phyloP scores from a whole-genome alignment of 306 rosid genomes.

The Geum urbanum region DNA sequence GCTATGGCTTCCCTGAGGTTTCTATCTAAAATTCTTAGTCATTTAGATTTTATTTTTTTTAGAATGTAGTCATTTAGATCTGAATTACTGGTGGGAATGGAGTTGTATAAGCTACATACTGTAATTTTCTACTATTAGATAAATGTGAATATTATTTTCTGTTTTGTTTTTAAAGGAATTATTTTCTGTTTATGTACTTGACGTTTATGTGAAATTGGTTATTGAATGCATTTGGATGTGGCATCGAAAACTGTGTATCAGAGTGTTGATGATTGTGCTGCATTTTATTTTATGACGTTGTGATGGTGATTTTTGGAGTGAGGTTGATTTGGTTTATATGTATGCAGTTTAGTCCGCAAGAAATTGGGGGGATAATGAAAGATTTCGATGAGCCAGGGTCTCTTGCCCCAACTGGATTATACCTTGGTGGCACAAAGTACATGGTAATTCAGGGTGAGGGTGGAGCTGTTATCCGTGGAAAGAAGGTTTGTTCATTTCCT shows the following conservation, averaged over 20 bases:
- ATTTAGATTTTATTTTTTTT: no score
- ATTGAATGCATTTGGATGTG: neutral
- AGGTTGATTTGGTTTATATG: neutral
- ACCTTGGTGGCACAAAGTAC: constrained; percentile 72
- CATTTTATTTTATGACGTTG: neutral
- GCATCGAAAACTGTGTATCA: neutral
- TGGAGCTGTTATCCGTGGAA: constrained; percentile 73
- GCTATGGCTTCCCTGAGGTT: constrained; percentile 71
- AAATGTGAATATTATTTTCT: no score
- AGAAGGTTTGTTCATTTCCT: constrained; percentile 51
- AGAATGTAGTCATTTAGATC: no score
- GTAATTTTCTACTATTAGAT: no score
- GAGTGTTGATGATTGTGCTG: neutral
- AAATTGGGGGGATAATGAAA: constrained; percentile 44
- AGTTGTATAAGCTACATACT: no score
- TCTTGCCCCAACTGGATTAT: constrained; percentile 75
- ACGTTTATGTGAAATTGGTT: no score
- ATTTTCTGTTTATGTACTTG: no score
- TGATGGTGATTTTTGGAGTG: neutral
- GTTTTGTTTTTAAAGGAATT: no score
- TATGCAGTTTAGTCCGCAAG: constrained; percentile 57
- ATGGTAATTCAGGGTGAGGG: constrained; percentile 88
- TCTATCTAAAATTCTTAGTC: neutral
- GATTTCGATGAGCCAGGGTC: constrained; percentile 68
- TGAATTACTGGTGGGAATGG: no score